Conservation (phyloP, 306 rosid species). For the Crataegus laevigata region DNA sequence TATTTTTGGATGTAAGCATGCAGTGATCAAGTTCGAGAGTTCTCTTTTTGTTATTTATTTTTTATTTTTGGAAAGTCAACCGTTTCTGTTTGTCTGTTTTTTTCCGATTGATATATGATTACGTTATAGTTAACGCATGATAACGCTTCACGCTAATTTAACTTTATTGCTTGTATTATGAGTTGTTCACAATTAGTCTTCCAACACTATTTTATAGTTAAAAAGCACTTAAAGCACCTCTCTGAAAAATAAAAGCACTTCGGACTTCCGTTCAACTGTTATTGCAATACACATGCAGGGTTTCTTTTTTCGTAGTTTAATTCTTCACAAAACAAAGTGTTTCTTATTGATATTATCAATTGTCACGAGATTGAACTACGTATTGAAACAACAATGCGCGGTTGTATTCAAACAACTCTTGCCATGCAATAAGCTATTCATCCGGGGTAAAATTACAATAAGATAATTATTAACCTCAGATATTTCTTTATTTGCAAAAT, state of each 20-base stretch:
- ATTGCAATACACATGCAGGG: no score
- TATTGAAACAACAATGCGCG: not conserved
- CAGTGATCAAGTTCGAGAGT: not conserved
- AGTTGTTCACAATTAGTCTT: no score
- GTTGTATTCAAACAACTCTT: not conserved
- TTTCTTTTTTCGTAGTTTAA: no score
- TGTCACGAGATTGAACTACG: not conserved
- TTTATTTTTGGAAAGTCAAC: not conserved
- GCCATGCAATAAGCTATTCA: not conserved
- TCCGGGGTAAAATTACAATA: not conserved
- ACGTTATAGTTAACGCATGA: not conserved
- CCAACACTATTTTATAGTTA: no score
- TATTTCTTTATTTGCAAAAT: not conserved
- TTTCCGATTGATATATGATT: not conserved
- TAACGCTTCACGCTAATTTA: not conserved
- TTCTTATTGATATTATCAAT: no score
- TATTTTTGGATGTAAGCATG: not conserved
- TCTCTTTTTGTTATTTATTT: not conserved
- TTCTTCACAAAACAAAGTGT: no score
- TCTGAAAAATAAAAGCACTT: not conserved
- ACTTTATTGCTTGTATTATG: not conserved
- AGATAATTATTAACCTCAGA: not conserved
- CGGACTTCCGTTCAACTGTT: not conserved
- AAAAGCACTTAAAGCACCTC: no score
- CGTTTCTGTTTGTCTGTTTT: not conserved